Conservation (phyloP, 2,329 filamentous ascomycete species). For the Dryadomyces sulphureus region DNA sequence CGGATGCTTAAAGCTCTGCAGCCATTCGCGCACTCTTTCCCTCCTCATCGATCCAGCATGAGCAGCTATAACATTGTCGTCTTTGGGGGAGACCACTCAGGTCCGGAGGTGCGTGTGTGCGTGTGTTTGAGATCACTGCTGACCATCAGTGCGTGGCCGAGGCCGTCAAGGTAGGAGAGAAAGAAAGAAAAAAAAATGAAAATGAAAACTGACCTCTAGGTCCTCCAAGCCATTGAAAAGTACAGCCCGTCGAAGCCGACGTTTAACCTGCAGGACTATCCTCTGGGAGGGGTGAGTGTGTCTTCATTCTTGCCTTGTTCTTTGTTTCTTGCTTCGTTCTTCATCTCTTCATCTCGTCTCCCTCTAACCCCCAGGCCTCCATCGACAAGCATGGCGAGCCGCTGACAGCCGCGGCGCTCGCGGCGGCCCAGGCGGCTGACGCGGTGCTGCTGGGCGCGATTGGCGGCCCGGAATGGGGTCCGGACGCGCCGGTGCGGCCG, state of each 20-base stretch:
- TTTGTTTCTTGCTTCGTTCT: background rate
- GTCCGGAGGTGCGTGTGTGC: slow-evolving; percentile 55
- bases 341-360: background rate
- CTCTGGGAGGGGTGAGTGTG: slow-evolving; percentile 73
- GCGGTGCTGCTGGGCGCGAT: slow-evolving; percentile 88
- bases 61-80: slow-evolving; percentile 64
- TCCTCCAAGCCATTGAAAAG: slow-evolving; percentile 66
- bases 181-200: background rate
- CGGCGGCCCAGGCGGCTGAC: slow-evolving; percentile 70
- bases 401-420: slow-evolving; percentile 70
- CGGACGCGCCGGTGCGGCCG: slow-evolving; percentile 62
- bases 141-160: slow-evolving; percentile 57
- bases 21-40: background rate
- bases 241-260: slow-evolving; percentile 51
- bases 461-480: slow-evolving; percentile 94
- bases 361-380: slow-evolving; percentile 47
- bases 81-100: slow-evolving; percentile 71
- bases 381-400: slow-evolving; percentile 70
- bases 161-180: slow-evolving; percentile 56
- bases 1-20: background rate
- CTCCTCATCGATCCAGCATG: slow-evolving; percentile 28
- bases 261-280: slow-evolving; percentile 82
- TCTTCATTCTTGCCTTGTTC: slow-evolving; percentile 6
- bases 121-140: slow-evolving; percentile 2
- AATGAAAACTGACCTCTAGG: slow-evolving; percentile 27